Percentiles rank a stretch among this genome's conserved stretches.
These are phyloP conservation scores for Akanthomyces dipterigenus DNA, from an alignment of 2,329 filamentous ascomycete genomes.

Conservation along the genomic window DNA sequence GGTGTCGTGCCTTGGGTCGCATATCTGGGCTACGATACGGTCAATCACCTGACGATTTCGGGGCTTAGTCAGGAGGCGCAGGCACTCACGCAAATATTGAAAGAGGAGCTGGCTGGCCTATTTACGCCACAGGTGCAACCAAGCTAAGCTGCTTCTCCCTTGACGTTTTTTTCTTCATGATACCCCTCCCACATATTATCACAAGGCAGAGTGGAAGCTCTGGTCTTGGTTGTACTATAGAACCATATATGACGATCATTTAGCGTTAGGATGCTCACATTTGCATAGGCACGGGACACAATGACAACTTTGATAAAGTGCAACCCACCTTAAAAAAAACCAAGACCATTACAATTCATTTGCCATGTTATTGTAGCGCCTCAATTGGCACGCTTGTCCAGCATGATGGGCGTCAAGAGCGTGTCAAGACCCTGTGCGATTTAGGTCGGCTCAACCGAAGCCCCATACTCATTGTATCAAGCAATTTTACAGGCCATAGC, in stretches of 20 bases:
- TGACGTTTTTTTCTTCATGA: background rate
- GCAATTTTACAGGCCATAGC: too few relatives aligned
- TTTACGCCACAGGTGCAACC: conserved; percentile 19
- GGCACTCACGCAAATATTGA: conserved; percentile 31
- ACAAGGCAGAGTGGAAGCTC: background rate
- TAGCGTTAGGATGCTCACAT: background rate
- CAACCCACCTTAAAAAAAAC: too few relatives aligned
- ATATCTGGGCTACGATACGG: conserved; percentile 40
- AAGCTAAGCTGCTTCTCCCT: background rate
- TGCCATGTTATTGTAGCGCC: too few relatives aligned
- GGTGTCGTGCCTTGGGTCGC: conserved; percentile 29
- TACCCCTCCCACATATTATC: background rate
- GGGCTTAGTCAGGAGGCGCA: conserved; percentile 36
- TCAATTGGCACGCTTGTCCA: too few relatives aligned
- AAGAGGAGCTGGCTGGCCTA: conserved; percentile 27
- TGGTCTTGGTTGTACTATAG: background rate
- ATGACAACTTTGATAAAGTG: background rate
- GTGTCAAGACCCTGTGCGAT: too few relatives aligned
- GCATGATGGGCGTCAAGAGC: too few relatives aligned
- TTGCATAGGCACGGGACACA: background rate
- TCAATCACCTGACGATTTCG: conserved; percentile 35
- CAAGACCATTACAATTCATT: too few relatives aligned
- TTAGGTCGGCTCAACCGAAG: too few relatives aligned
- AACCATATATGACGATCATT: conserved; percentile 2
- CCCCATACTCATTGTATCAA: too few relatives aligned